phyloP scores from a whole-genome alignment of 805 yeast genomes.

The Kazachstania kunashirensis region DNA sequence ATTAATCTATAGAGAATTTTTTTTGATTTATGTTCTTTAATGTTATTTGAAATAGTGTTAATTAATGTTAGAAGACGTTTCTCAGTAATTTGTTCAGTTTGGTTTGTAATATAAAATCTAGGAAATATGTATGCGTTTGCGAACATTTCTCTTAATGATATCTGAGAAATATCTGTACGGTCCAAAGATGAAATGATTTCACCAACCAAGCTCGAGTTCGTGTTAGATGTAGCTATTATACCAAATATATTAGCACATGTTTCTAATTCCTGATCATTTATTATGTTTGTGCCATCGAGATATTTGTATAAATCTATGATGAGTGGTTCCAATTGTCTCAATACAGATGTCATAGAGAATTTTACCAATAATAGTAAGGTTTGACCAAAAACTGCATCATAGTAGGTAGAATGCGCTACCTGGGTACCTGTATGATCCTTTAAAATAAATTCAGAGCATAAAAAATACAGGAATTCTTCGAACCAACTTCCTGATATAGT shows the following conservation, averaged over 20 bases:
- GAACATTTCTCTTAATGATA: conserved; percentile 3
- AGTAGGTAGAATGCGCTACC: conserved; percentile 11
- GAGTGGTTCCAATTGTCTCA: conserved; percentile 7
- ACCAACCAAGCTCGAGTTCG: conserved; percentile 6
- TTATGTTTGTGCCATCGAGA: conserved; percentile 12
- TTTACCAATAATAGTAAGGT: conserved; percentile 25
- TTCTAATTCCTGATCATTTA: conserved; percentile 19
- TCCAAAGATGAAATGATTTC: conserved; percentile 4
- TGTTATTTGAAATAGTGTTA: neutral
- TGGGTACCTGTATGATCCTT: conserved; percentile 11
- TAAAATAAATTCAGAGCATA: conserved; percentile 31
- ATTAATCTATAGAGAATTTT: conserved; percentile 9
- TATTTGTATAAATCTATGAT: conserved; percentile 21
- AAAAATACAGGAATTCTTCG: conserved; percentile 24
- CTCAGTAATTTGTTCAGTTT: neutral
- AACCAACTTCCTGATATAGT: conserved; percentile 14
- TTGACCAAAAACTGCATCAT: conserved; percentile 31
- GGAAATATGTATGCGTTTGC: conserved; percentile 19
- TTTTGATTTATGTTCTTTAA: conserved; percentile 3
- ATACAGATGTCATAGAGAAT: conserved; percentile 7
- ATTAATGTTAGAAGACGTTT: conserved; percentile 1
- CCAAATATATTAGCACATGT: conserved; percentile 40
- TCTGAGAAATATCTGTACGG: neutral
- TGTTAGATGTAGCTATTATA: conserved; percentile 29
- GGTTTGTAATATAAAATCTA: conserved; percentile 9